Evolutionary conservation across 306 rosid genomes (phyloP), one percentile per base, ranked within the genome.

Genomic region (Vigna unguiculata): DNA sequence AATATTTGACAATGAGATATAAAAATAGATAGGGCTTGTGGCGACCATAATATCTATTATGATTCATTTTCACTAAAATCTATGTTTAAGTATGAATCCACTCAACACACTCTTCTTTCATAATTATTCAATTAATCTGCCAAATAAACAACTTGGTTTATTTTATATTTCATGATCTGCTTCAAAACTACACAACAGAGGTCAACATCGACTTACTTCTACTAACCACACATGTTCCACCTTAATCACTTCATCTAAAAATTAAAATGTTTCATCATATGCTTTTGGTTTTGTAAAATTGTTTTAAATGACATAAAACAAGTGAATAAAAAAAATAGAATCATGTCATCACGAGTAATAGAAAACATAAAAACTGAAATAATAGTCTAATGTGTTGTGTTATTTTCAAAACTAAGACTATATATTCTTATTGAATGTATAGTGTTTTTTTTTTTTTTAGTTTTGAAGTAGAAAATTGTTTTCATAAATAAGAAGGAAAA

Each of bases 161-260:
- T 32, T 32, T 32, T 32, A 32, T 32, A 32, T 32, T 32, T 32
- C 36, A 32, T 5, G 36, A 32, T 4, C 6, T 32, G 36, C 36
- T 4, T 32, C 36, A 32, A 32, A 32, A 32, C 36, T 30, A 46
- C 7, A 36, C 9, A 36, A 36, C 41, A 36, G 9, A 36, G 41
- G 41, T 36, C 41, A 36, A 36, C 66, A 59, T 59, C 43, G 12
- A 59, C 12, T 59, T 59, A 28, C 21, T 59, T 59, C 66, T 28
- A 28, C 65, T 5, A 22, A 5, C 3, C 34, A 11, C n/a, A 22
- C 6, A 55, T 55, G 3, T 55, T 55, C 34, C 4, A 28, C 32
- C 32, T 28, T 28, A 28, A 28, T 28, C 5, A 28, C 32, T 28
- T 28, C 32, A 28, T 2, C 32, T 4, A 28, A 28, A 28, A 28